Percentiles rank a stretch among this genome's conserved stretches.
These are phyloP conservation scores for Scedosporium aurantiacum DNA, from an alignment of 2,329 filamentous ascomycete species.

Conservation along the genomic window DNA sequence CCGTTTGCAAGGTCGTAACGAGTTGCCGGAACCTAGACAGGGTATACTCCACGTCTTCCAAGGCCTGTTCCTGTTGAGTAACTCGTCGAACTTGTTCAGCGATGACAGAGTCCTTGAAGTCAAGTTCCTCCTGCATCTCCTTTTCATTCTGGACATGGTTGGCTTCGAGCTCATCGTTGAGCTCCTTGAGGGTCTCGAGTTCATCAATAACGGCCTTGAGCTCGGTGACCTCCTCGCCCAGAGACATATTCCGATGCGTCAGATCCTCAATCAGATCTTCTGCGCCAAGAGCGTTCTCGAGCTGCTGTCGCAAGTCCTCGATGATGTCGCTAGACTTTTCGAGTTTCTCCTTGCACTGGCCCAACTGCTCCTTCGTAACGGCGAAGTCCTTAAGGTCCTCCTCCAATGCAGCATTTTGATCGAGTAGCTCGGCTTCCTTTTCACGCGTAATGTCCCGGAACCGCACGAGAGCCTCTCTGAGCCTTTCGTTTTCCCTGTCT, in stretches of 20 bases:
- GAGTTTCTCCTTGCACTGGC: slow-evolving; percentile 61
- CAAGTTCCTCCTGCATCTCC: slow-evolving; percentile 86
- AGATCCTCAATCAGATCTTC: slow-evolving; percentile 93
- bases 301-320: slow-evolving; percentile 78
- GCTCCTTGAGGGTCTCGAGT: slow-evolving; percentile 77
- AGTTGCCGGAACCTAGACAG: slow-evolving; percentile 81
- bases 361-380: slow-evolving; percentile 57
- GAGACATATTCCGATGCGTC: slow-evolving; percentile 73
- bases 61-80: slow-evolving; percentile 63
- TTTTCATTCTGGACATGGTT: slow-evolving; percentile 91
- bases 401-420: slow-evolving; percentile 63
- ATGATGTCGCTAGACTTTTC: slow-evolving; percentile 61
- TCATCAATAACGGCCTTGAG: slow-evolving; percentile 75
- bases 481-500: slow-evolving; percentile 78
- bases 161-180: slow-evolving; percentile 87
- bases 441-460: slow-evolving; percentile 81
- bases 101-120: slow-evolving; percentile 75
- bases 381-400: slow-evolving; percentile 60
- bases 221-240: slow-evolving; percentile 75
- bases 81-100: slow-evolving; percentile 67
- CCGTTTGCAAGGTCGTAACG: slow-evolving; percentile 72
- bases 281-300: slow-evolving; percentile 77
- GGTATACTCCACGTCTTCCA: slow-evolving; percentile 85
- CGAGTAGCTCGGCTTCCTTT: slow-evolving; percentile 67
- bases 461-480: slow-evolving; percentile 74